phyloP scores from a whole-genome alignment of 208 protist species.

The Crithidia mellificae region DNA sequence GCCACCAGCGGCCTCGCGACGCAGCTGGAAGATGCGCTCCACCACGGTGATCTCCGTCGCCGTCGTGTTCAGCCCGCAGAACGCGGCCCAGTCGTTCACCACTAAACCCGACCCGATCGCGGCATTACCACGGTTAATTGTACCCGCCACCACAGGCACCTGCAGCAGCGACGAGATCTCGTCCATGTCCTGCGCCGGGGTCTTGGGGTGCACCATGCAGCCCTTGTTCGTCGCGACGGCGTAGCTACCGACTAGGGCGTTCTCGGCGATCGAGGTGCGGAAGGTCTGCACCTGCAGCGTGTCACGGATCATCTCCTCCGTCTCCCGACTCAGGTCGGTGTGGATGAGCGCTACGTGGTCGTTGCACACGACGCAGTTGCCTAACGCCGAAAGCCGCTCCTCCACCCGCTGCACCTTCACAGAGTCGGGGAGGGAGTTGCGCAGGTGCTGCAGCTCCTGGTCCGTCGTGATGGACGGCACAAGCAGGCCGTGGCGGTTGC shows the following conservation, averaged over 20 bases:
- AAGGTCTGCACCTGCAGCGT: slow-evolving; percentile 98
- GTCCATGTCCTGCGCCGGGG: slow-evolving; percentile 97
- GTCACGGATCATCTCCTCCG: slow-evolving; percentile 99
- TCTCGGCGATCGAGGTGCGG: slow-evolving; percentile 96
- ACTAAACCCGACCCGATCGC: slow-evolving; percentile 95
- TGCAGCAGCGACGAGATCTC: slow-evolving; percentile 98
- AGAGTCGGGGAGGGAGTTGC: slow-evolving; percentile 98
- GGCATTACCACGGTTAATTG: slow-evolving; percentile 98
- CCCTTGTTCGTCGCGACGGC: slow-evolving; percentile 98
- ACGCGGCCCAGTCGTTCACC: slow-evolving; percentile 99
- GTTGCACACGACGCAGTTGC: slow-evolving; percentile 99
- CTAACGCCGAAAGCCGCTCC: slow-evolving; percentile 98
- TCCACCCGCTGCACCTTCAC: slow-evolving; percentile 98
- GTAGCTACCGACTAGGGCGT: slow-evolving; percentile 99
- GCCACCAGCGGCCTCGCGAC: slow-evolving; percentile 53
- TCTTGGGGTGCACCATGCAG: slow-evolving; percentile 97
- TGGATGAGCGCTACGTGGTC: slow-evolving; percentile 99
- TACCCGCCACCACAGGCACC: slow-evolving; percentile 99
- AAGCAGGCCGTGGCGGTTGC: slow-evolving; percentile 98
- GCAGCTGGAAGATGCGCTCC: slow-evolving; percentile 98
- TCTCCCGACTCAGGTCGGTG: slow-evolving; percentile 99
- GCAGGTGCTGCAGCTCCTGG: slow-evolving; percentile 99
- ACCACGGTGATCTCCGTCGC: slow-evolving; percentile 99
- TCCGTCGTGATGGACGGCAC: slow-evolving; percentile 98
- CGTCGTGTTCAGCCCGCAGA: slow-evolving; percentile 98